phyloP scores from a whole-genome alignment of 345 rosid genomes.

The Syzygium jambos region DNA sequence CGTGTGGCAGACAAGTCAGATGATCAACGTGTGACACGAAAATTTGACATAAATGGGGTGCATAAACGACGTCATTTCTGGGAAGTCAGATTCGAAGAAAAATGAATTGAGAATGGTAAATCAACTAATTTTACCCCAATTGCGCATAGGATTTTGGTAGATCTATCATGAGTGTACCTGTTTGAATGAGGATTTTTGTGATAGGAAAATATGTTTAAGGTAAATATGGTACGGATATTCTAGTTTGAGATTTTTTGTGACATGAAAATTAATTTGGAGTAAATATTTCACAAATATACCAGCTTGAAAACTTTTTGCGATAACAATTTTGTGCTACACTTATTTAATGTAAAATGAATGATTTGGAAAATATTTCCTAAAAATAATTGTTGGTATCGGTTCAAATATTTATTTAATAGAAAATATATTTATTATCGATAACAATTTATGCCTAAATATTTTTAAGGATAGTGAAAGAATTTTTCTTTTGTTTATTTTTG shows the following conservation, averaged over 20 bases:
- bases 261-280: background rate
- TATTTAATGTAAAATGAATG: background rate
- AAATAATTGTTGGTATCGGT: accelerated
- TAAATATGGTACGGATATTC: background rate
- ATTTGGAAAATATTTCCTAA: background rate
- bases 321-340: background rate
- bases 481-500: background rate
- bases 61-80: background rate
- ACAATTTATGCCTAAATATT: too few relatives aligned
- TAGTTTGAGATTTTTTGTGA: background rate
- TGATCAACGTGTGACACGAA: accelerated
- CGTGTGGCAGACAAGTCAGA: accelerated
- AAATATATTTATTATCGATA: background rate
- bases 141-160: background rate
- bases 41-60: background rate
- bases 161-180: background rate
- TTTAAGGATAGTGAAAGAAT: background rate
- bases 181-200: background rate
- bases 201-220: background rate
- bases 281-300: background rate
- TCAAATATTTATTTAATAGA: background rate
- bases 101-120: background rate
- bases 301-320: accelerated
- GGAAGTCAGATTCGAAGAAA: background rate
- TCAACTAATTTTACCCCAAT: background rate